Percentiles rank a stretch among this genome's conserved stretches.
These are phyloP conservation scores for Thalassiosira sp. DNA, from an alignment of 352 stramenopile species.

Conservation along the genomic window DNA sequence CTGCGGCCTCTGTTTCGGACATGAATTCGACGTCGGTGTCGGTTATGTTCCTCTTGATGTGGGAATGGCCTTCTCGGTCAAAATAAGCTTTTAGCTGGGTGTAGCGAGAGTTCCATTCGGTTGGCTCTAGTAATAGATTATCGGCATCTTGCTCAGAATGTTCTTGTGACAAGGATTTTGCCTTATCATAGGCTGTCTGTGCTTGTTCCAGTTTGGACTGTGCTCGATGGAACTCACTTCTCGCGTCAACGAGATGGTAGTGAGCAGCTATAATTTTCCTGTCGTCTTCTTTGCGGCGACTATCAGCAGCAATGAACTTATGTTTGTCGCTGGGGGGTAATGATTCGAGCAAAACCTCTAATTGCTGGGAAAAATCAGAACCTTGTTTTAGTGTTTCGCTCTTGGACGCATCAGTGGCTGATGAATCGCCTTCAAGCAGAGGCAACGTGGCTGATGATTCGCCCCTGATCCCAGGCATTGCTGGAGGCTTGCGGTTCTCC, in stretches of 20 bases:
- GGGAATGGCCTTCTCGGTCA: constrained; percentile 22
- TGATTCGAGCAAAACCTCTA: neutral
- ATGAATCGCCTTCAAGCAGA: neutral
- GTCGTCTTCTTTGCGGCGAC: neutral
- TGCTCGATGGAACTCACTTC: neutral
- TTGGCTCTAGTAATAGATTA: neutral
- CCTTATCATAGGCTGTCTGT: neutral
- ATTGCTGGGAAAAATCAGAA: neutral
- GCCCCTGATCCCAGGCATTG: neutral
- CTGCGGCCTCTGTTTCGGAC: constrained; percentile 24
- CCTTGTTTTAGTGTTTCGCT: neutral
- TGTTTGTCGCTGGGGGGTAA: neutral
- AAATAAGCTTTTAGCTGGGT: neutral
- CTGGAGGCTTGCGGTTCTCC: neutral
- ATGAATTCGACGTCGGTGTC: constrained; percentile 17
- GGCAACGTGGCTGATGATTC: neutral
- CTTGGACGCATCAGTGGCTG: neutral
- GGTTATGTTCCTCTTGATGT: constrained; percentile 36
- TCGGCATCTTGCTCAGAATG: neutral
- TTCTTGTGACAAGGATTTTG: neutral
- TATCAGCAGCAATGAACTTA: neutral
- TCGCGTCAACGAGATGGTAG: neutral
- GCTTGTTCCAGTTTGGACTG: neutral
- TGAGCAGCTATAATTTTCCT: neutral
- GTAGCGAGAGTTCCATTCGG: neutral